Base-by-base conservation (phyloP, 2,329 filamentous ascomycete species). In the Sphaceloma murrayae region DNA sequence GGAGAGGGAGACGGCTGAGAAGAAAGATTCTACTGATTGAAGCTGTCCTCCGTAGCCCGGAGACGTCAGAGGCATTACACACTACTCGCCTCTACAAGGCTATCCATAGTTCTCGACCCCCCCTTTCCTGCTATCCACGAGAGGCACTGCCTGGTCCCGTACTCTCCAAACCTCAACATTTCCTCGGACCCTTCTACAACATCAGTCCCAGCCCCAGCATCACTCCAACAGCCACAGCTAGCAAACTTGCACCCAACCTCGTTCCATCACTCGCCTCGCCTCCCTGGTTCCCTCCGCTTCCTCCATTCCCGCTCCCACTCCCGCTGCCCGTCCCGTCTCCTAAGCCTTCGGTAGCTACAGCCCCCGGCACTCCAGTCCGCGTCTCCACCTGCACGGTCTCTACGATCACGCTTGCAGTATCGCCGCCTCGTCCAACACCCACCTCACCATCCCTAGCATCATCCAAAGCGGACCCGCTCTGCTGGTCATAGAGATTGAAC, bases 401-500 rank as follows among this genome's bases (percentile, higher is more conserved):
- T 9, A 38, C 34, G 21, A 18, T 7, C 42, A 36, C 22, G 2
- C 3, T 29, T 1, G 30, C 30, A 7, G 8, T 10, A 10, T 14
- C 24, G 14, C 21, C 8, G 22, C 18, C 14, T 8, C 13, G 8
- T 2, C 30, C 30, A 2, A 34, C 42, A 4, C 14, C 14, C 6
- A 29, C 21, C 10, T 11, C 19, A 3, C 42, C 42, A 17, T 27
- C 31, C 32, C 31, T 32, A 16, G 42, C 42, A 11, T 32, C 29
- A 16, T 45, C 22, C 30, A 45, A n/a, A 30, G 24, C 14, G 17
- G 18, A 24, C 29, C 30, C 30, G 21, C 43, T 39, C n/a, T 31
- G n/a, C 8, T 24, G 19, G 11, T 38, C 46, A n/a, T 46, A 48
- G 22, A 50, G 14, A 29, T 48, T 50, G 39, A 48, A 74, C 59